Percentiles rank a stretch among this genome's conserved stretches.
These are phyloP conservation scores for Tephrocybe sp. DNA, from an alignment of 768 basidiomycete genomes.

Conservation along the genomic window DNA sequence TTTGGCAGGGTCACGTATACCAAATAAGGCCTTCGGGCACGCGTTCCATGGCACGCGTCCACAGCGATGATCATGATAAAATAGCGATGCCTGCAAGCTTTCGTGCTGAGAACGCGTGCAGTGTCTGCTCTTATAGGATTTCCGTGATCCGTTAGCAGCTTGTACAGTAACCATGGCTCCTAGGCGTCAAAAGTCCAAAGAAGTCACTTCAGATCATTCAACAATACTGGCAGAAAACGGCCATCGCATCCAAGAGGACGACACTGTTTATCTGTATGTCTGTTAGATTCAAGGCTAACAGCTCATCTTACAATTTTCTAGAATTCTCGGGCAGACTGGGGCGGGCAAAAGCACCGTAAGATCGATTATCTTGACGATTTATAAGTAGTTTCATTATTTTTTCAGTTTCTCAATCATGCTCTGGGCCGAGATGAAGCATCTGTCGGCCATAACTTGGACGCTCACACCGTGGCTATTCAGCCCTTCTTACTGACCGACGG, in stretches of 20 bases:
- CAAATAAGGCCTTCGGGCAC: not conserved
- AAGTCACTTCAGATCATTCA: not conserved
- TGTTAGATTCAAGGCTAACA: not conserved
- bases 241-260: not conserved
- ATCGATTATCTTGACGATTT: not conserved
- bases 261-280: slow-evolving; percentile 9
- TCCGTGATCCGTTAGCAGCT: not conserved
- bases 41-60: not conserved
- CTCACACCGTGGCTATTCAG: slow-evolving; percentile 22
- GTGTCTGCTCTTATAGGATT: not conserved
- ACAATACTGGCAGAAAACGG: not conserved
- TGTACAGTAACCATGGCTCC: slow-evolving; percentile 2
- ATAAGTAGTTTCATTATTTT: not conserved
- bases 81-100: slow-evolving; percentile 1
- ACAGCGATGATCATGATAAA: not conserved
- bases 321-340: slow-evolving; percentile 15
- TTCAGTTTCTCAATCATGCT: slow-evolving; percentile 26
- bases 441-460: slow-evolving; percentile 22
- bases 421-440: slow-evolving; percentile 15
- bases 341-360: slow-evolving; percentile 18
- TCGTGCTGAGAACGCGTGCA: slow-evolving; percentile 8
- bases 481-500: slow-evolving; percentile 4
- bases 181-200: not conserved
- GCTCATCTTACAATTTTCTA: not conserved
- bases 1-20: not conserved